phyloP scores from a whole-genome alignment of 345 rosid genomes.

The Gossypium herbaceum region DNA sequence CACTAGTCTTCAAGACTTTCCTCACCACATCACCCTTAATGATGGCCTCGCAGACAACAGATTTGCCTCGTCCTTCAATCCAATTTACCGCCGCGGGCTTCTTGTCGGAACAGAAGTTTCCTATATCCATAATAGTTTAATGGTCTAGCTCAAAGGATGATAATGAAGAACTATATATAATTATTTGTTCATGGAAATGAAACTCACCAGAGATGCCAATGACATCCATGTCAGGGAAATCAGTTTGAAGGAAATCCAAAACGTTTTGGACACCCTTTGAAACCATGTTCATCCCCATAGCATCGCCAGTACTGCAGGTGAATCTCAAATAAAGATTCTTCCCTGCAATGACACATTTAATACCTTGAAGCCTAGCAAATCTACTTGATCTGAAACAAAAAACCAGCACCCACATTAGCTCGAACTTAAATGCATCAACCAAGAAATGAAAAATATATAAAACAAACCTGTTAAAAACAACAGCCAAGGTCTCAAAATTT shows the following conservation, averaged over 20 bases:
- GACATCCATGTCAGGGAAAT: conserved; percentile 70
- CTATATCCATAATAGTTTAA: conserved; percentile 22
- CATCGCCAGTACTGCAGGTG: conserved; percentile 60
- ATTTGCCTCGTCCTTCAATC: conserved; percentile 77
- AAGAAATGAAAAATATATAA: not conserved
- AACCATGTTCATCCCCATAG: conserved; percentile 89
- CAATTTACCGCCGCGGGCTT: conserved; percentile 75
- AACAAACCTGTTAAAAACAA: conserved; percentile 47
- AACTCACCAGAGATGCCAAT: conserved; percentile 55
- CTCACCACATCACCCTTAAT: conserved; percentile 57
- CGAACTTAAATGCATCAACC: not conserved
- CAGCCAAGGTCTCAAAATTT: conserved; percentile 42
- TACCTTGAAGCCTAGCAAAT: conserved; percentile 52
- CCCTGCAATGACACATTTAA: conserved; percentile 60
- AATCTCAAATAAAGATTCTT: conserved; percentile 60
- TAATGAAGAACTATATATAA: not conserved
- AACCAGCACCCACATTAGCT: not conserved
- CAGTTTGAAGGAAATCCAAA: conserved; percentile 53
- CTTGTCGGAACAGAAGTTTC: conserved; percentile 71
- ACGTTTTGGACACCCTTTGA: conserved; percentile 76
- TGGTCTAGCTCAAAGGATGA: not conserved
- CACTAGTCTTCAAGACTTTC: conserved; percentile 59
- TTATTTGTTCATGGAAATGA: not conserved
- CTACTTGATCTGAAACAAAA: conserved; percentile 49
- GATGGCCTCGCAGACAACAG: conserved; percentile 69